Percentiles rank a stretch among this genome's conserved stretches.
Evolutionary conservation across 140 eudicot genomes (phyloP).

Genomic region (Bidens hawaiensis): DNA sequence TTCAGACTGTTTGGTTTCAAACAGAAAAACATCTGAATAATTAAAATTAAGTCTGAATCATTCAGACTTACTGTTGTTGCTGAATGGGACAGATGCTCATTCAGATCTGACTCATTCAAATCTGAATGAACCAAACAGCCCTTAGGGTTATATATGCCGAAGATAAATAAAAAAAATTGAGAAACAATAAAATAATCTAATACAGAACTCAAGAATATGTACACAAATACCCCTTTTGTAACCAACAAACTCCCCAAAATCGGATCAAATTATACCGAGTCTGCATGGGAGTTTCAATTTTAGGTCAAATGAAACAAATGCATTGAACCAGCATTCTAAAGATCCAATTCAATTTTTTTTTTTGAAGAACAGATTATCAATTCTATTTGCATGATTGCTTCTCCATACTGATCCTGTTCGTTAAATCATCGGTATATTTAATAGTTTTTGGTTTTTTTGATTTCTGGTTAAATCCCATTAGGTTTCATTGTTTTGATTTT

Average conservation of each 20-base stretch:
- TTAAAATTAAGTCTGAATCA: no score
- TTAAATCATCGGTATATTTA: neutral
- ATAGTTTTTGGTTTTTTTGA: neutral
- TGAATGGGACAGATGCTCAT: no score
- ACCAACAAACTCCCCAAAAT: conserved; percentile 1
- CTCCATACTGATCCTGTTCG: neutral
- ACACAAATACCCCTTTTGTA: neutral
- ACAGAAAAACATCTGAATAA: no score
- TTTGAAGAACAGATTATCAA: neutral
- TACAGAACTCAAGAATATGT: no score
- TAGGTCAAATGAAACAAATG: neutral
- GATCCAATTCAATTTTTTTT: neutral
- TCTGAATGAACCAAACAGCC: no score
- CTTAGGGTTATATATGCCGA: neutral
- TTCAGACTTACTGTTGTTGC: no score
- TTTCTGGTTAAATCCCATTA: conserved; percentile 6
- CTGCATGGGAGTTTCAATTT: neutral
- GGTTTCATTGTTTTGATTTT: neutral
- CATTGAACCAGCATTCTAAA: neutral
- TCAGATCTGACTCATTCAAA: no score
- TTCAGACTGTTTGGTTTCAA: no score
- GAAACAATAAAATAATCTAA: no score
- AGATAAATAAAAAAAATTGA: no score
- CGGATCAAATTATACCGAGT: neutral
- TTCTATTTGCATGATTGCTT: neutral